phyloP scores from a whole-genome alignment of 208 protist genomes.

The Leishmania guyanensis region DNA sequence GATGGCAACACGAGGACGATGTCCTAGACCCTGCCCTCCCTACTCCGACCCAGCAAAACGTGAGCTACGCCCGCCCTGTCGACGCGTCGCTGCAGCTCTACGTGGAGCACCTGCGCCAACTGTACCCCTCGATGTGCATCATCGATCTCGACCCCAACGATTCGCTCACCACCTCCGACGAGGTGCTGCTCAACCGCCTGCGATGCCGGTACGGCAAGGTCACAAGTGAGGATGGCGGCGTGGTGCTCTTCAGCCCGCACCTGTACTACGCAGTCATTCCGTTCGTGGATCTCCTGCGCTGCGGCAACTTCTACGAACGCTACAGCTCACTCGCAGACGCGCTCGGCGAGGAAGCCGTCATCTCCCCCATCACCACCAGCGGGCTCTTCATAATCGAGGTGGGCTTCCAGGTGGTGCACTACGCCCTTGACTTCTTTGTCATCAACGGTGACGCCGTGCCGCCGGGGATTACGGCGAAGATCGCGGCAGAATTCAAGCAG shows the following conservation, averaged over 20 bases:
- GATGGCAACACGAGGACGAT: slow-evolving; percentile 65
- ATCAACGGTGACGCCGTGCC: slow-evolving; percentile 64
- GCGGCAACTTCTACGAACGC: slow-evolving; percentile 19
- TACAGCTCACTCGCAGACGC: slow-evolving; percentile 20
- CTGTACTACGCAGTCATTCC: slow-evolving; percentile 75
- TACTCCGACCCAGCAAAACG: slow-evolving; percentile 26
- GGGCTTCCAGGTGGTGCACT: slow-evolving; percentile 87
- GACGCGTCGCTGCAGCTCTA: slow-evolving; percentile 69
- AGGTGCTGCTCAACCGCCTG: slow-evolving; percentile 70
- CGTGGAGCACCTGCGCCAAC: slow-evolving; percentile 53
- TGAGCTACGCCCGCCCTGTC: slow-evolving; percentile 38
- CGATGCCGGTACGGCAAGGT: slow-evolving; percentile 88
- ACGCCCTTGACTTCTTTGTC: slow-evolving; percentile 87
- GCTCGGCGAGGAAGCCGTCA: slow-evolving; percentile 21
- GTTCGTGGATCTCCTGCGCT: slow-evolving; percentile 49
- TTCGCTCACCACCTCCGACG: slow-evolving; percentile 48
- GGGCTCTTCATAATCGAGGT: slow-evolving; percentile 86
- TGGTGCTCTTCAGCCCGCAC: slow-evolving; percentile 62
- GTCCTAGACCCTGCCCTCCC: slow-evolving; percentile 73
- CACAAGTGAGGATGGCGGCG: slow-evolving; percentile 36
- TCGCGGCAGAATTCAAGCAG: slow-evolving; percentile 75
- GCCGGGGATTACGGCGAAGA: slow-evolving; percentile 48
- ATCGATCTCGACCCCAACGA: slow-evolving; percentile 81
- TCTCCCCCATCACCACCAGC: slow-evolving; percentile 44
- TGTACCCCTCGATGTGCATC: slow-evolving; percentile 68